Conservation (phyloP, 2,329 filamentous ascomycete species). For the Pleurostoma richardsiae region DNA sequence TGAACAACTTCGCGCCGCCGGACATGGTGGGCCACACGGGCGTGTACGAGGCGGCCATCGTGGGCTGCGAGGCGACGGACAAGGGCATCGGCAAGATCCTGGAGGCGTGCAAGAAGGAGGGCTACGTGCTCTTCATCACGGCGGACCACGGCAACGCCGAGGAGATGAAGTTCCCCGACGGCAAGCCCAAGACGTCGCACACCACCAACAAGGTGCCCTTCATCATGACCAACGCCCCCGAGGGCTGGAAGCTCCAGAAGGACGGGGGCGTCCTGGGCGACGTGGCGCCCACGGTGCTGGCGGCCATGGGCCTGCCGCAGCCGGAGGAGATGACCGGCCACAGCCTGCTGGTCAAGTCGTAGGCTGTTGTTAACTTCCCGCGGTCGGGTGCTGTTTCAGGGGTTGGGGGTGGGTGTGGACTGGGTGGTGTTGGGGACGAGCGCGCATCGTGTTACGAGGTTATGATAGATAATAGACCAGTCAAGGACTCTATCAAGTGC, state of each 20-base stretch:
- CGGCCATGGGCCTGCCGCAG: slow-evolving; percentile 83
- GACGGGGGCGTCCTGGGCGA: slow-evolving; percentile 88
- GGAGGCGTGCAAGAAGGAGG: slow-evolving; percentile 88
- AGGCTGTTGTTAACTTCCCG: slow-evolving; percentile 5
- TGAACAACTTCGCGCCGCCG: slow-evolving; percentile 99
- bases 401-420: background rate
- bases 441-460: background rate
- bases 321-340: slow-evolving; percentile 88
- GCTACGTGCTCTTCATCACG: slow-evolving; percentile 92
- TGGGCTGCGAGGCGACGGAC: slow-evolving; percentile 82
- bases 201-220: slow-evolving; percentile 98
- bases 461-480: background rate
- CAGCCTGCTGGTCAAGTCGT: slow-evolving; percentile 76
- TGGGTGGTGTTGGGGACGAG: background rate
- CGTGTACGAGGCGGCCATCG: slow-evolving; percentile 88
- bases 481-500: background rate
- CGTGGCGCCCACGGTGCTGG: slow-evolving; percentile 90
- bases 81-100: slow-evolving; percentile 90
- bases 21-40: slow-evolving; percentile 99
- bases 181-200: slow-evolving; percentile 96
- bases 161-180: slow-evolving; percentile 96
- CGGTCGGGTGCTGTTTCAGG: background rate
- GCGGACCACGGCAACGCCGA: slow-evolving; percentile 97
- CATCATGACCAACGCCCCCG: slow-evolving; percentile 94
- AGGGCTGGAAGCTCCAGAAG: slow-evolving; percentile 82